Conservation (phyloP, 1,139 yeast species). For the Yamadazyma atlantica region DNA sequence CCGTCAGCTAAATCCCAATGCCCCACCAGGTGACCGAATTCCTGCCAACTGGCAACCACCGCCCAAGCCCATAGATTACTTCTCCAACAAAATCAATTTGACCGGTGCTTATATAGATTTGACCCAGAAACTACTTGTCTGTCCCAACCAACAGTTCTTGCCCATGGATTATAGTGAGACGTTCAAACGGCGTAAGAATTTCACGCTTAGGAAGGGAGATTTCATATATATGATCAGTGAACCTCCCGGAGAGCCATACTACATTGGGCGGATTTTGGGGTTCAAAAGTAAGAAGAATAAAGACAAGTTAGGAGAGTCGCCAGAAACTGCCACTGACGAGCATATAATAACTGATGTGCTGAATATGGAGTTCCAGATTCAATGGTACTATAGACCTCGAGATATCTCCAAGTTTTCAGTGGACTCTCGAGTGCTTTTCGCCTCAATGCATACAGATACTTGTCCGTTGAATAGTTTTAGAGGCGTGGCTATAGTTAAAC, state of each 20-base stretch:
- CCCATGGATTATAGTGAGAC: constrained; percentile 11
- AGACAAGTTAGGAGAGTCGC: neutral
- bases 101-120: constrained; percentile 36
- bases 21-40: constrained; percentile 6
- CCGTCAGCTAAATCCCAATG: neutral
- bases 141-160: constrained; percentile 28
- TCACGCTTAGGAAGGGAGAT: constrained; percentile 52
- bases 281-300: constrained; percentile 45
- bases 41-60: constrained; percentile 46
- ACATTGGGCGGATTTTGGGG: constrained; percentile 82
- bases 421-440: constrained; percentile 76
- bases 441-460: constrained; percentile 83
- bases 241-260: constrained; percentile 95
- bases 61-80: constrained; percentile 29
- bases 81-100: constrained; percentile 37
- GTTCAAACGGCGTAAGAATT: constrained; percentile 17
- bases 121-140: constrained; percentile 29
- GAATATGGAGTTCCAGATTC: constrained; percentile 64
- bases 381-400: constrained; percentile 91
- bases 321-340: neutral
- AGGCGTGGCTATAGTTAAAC: constrained; percentile 72
- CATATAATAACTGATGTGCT: constrained; percentile 35
- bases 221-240: constrained; percentile 84
- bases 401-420: constrained; percentile 69
- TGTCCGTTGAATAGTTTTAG: constrained; percentile 78